These are phyloP conservation scores for Lycium barbarum DNA, from an alignment of 257 asterid genomes.

Conservation along the genomic window DNA sequence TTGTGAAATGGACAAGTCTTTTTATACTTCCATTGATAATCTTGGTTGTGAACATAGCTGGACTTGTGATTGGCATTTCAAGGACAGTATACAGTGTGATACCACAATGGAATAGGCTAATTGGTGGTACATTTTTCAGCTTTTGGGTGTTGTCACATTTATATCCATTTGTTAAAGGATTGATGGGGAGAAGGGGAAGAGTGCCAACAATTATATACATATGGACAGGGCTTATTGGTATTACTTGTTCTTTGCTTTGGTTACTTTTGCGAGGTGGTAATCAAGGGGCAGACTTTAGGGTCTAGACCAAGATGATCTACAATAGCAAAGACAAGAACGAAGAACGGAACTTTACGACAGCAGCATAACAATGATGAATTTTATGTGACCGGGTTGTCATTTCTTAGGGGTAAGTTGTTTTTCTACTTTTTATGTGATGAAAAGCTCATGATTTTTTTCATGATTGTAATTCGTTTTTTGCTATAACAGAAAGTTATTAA, in stretches of 20 bases:
- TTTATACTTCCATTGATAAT: conserved; percentile 77
- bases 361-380: not conserved
- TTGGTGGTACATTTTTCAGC: conserved; percentile 91
- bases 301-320: not conserved
- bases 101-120: conserved; percentile 88
- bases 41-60: conserved; percentile 60
- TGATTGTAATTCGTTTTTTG: not conserved
- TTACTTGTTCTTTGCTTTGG: conserved; percentile 84
- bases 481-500: not conserved
- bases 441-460: not conserved
- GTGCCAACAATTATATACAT: conserved; percentile 83
- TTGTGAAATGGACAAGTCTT: conserved; percentile 84
- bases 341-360: not conserved
- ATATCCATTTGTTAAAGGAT: conserved; percentile 86
- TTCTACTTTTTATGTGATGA: not conserved
- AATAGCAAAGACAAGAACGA: not conserved
- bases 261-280: conserved; percentile 46
- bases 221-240: conserved; percentile 84
- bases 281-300: not conserved
- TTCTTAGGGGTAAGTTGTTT: not conserved
- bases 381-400: not conserved
- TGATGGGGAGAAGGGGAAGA: conserved; percentile 93
- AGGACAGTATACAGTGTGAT: conserved; percentile 78
- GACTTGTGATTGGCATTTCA: conserved; percentile 71
- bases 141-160: conserved; percentile 89